A percentile compares a stretch with the other conserved stretches of the same genome.
These are phyloP conservation scores for Chrysophaeum taylorii DNA, from an alignment of 352 stramenopile species.

Conservation along the genomic window DNA sequence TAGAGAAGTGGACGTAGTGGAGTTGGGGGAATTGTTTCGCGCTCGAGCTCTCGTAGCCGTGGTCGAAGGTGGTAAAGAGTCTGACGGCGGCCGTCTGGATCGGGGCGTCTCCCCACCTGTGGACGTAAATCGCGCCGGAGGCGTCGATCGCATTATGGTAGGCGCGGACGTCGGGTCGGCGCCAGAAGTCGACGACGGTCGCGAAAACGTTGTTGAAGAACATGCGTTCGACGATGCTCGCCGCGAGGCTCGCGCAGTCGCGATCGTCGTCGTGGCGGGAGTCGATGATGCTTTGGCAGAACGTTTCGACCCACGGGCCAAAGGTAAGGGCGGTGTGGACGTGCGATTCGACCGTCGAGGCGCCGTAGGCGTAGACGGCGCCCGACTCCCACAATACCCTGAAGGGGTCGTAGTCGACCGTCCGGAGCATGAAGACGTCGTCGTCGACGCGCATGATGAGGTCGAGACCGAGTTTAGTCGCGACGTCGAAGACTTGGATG, in stretches of 20 bases:
- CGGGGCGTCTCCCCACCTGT: constrained; percentile 2
- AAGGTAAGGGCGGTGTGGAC: neutral
- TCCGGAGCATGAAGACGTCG: neutral
- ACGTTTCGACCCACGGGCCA: neutral
- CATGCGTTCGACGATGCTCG: neutral
- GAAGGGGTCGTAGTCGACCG: neutral
- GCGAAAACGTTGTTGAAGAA: constrained; percentile 14
- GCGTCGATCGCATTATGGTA: neutral
- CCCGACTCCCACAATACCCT: neutral
- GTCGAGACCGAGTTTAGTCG: neutral
- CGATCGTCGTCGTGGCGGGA: neutral
- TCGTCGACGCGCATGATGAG: constrained; percentile 10
- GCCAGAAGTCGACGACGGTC: neutral
- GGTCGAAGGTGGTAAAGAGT: neutral
- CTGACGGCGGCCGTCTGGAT: constrained; percentile 1
- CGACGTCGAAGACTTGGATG: neutral
- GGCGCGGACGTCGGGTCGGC: neutral
- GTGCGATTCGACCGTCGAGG: neutral
- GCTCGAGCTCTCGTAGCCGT: neutral
- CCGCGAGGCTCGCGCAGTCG: neutral
- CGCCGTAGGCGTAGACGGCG: constrained; percentile 5
- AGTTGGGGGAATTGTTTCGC: neutral
- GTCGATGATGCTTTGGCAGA: neutral
- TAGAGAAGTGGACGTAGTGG: constrained; percentile 1
- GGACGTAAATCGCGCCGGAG: neutral